Conservation (phyloP, 495 filamentous ascomycete species). For the Penicillium maclennaniae region DNA sequence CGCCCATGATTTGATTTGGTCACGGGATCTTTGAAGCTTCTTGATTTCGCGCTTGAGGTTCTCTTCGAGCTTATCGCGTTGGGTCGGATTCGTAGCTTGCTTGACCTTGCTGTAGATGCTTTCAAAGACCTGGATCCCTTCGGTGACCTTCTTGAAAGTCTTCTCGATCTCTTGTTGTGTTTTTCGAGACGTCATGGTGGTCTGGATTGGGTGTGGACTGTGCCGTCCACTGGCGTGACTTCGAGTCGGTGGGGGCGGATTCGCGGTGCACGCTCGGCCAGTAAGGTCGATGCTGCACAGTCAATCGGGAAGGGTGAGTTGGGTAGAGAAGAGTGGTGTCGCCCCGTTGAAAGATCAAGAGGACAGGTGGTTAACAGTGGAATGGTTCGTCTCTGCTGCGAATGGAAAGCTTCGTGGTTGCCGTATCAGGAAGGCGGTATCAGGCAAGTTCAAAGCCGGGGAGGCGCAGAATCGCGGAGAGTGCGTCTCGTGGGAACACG, state of each 20-base stretch:
- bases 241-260: constrained; percentile 15
- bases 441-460: constrained; percentile 1
- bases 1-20: constrained; percentile 99
- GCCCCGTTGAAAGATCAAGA: constrained; percentile 14
- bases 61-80: constrained; percentile 97
- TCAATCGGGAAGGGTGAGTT: background rate
- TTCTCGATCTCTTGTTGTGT: constrained; percentile 95
- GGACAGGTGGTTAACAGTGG: constrained; percentile 10
- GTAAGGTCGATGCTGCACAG: constrained; percentile 8
- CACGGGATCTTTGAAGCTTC: constrained; percentile 93
- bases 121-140: constrained; percentile 91
- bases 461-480: constrained; percentile 1
- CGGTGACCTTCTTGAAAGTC: constrained; percentile 94
- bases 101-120: constrained; percentile 94
- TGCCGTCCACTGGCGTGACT: constrained; percentile 19
- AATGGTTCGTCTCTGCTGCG: constrained; percentile 19
- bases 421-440: constrained; percentile 29
- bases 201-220: constrained; percentile 20
- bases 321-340: constrained; percentile 9
- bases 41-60: constrained; percentile 98
- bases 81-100: constrained; percentile 81
- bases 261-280: constrained; percentile 21
- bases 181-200: constrained; percentile 85
- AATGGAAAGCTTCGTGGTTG: constrained; percentile 26
- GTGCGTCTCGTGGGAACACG: background rate